Percentiles rank a stretch among this genome's conserved stretches.
Evolutionary conservation across 2,329 filamentous ascomycete species (phyloP).

Genomic region (Alternaria consortialis): DNA sequence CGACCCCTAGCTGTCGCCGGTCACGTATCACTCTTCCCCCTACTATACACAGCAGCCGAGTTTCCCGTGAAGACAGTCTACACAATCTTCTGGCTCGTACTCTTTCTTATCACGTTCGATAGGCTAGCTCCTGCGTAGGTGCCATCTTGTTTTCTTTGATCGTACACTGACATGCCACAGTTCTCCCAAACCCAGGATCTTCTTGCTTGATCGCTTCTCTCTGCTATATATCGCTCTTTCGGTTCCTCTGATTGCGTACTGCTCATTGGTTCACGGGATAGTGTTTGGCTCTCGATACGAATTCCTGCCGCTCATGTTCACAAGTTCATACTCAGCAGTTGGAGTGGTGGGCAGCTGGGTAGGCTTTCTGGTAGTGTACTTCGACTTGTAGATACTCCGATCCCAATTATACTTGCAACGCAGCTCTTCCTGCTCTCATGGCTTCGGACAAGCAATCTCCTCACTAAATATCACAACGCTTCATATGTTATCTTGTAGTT

Average conservation of each 20-base stretch:
- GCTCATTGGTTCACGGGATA: constrained; percentile 82
- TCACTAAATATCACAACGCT: neutral
- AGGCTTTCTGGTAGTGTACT: constrained; percentile 92
- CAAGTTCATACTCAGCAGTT: constrained; percentile 89
- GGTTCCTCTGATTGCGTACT: constrained; percentile 89
- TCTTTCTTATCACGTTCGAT: constrained; percentile 88
- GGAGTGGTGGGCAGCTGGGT: constrained; percentile 97
- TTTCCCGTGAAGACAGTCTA: constrained; percentile 95
- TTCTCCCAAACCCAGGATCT: constrained; percentile 81
- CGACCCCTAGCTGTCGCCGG: constrained; percentile 90
- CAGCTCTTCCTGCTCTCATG: neutral
- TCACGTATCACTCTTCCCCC: constrained; percentile 92
- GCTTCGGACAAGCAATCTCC: too few relatives aligned
- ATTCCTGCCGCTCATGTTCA: constrained; percentile 97
- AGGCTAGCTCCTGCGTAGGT: constrained; percentile 79
- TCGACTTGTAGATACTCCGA: constrained; percentile 54
- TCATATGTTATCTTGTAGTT: neutral
- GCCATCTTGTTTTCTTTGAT: neutral
- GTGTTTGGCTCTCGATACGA: constrained; percentile 84
- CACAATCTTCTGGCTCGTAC: constrained; percentile 87
- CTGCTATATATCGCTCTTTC: constrained; percentile 88
- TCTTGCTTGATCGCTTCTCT: constrained; percentile 89
- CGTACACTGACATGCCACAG: constrained; percentile 41
- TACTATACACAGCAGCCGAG: constrained; percentile 90
- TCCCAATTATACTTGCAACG: neutral